These are phyloP conservation scores for Huntiella omanensis DNA, from an alignment of 2,329 filamentous ascomycete genomes.

Conservation along the genomic window DNA sequence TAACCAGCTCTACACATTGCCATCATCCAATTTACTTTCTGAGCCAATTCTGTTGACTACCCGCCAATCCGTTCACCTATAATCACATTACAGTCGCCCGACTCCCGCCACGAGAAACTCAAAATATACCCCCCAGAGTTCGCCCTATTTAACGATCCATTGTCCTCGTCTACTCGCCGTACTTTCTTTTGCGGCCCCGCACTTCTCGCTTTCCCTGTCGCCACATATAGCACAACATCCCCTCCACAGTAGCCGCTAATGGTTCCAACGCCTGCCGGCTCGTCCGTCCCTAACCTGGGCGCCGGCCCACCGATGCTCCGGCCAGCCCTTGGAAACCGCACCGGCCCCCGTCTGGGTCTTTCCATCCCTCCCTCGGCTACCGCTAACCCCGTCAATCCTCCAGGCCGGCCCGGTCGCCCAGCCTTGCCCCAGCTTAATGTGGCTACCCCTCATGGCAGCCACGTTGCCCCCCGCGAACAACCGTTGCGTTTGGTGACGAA, in stretches of 20 bases:
- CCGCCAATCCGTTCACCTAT: too few species aligned
- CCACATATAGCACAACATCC: neutral
- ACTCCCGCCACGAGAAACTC: neutral
- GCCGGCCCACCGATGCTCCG: slow-evolving; percentile 65
- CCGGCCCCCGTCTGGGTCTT: slow-evolving; percentile 55
- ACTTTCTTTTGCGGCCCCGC: neutral
- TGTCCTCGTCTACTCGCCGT: neutral
- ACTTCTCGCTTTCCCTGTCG: neutral
- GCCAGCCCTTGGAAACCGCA: slow-evolving; percentile 54
- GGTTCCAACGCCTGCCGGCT: slow-evolving; percentile 13
- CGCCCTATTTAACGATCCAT: too few species aligned
- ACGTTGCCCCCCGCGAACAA: slow-evolving; percentile 51
- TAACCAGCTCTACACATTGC: too few species aligned
- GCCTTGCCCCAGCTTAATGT: slow-evolving; percentile 64
- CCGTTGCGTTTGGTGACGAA: slow-evolving; percentile 23
- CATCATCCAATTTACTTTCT: too few species aligned
- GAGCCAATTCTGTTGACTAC: too few species aligned
- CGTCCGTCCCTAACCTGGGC: slow-evolving; percentile 41
- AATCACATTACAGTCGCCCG: neutral
- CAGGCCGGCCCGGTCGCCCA: slow-evolving; percentile 22
- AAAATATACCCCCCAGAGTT: too few species aligned
- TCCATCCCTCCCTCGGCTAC: slow-evolving; percentile 80
- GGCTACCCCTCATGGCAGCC: slow-evolving; percentile 74
- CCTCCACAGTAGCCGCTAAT: slow-evolving; percentile 11
- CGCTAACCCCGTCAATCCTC: slow-evolving; percentile 46